These are phyloP conservation scores for Linnemannia schmuckeri DNA, from an alignment of 192 early-diverging fungal species.

Conservation along the genomic window DNA sequence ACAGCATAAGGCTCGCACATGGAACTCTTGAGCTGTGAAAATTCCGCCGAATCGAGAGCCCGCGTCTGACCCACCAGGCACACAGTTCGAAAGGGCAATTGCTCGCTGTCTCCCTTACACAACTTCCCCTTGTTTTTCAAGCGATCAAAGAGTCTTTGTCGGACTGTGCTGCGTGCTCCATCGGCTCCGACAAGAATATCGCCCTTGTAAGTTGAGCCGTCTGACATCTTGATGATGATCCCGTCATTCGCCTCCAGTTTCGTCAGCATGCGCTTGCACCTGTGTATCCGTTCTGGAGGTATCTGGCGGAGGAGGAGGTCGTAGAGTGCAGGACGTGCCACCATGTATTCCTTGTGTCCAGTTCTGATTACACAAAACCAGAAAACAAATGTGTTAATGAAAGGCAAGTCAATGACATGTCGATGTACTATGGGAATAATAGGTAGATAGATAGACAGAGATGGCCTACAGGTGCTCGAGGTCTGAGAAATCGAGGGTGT, in stretches of 20 bases:
- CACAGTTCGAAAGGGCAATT: background rate
- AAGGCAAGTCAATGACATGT: background rate
- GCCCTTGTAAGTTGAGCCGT: conserved; percentile 20
- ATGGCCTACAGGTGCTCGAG: background rate
- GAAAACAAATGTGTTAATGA: background rate
- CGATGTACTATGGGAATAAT: background rate
- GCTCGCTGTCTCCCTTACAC: background rate
- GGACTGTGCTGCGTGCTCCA: conserved; percentile 34
- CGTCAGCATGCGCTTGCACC: conserved; percentile 20
- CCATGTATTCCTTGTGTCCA: conserved; percentile 2
- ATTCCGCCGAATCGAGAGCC: background rate
- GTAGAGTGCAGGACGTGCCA: conserved; percentile 26
- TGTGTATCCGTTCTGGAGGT: conserved; percentile 17
- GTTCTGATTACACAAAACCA: background rate
- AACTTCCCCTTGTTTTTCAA: background rate
- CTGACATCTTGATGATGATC: conserved; percentile 28
- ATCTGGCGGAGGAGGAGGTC: background rate
- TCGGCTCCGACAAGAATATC: conserved; percentile 50
- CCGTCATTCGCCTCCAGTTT: conserved; percentile 15
- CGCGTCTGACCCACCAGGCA: conserved; percentile 20
- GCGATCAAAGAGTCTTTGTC: conserved; percentile 12
- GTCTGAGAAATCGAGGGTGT: background rate
- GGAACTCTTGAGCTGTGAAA: background rate
- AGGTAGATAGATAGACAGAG: background rate
- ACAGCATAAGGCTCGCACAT: background rate